Conservation (phyloP, 805 yeast species). For the Candida incommunis region DNA sequence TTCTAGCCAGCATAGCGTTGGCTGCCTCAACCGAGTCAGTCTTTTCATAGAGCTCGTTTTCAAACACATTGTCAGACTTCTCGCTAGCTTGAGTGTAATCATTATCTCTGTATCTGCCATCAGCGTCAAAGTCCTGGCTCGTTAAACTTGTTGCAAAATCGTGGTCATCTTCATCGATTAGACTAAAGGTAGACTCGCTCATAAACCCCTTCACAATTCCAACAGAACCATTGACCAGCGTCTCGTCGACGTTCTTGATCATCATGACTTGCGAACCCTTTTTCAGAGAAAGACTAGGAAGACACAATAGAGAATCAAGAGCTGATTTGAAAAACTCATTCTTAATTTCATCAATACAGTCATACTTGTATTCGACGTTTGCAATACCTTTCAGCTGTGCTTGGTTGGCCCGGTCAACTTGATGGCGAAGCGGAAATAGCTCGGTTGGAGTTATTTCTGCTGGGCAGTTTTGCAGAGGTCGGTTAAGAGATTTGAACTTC, state of each 20-base stretch:
- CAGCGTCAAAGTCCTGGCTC: slow-evolving; percentile 8
- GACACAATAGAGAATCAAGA: slow-evolving; percentile 58
- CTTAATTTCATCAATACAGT: slow-evolving; percentile 30
- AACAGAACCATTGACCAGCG: slow-evolving; percentile 79
- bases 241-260: slow-evolving; percentile 63
- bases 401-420: slow-evolving; percentile 67
- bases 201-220: slow-evolving; percentile 59
- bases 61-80: slow-evolving; percentile 3
- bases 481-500: slow-evolving; percentile 38
- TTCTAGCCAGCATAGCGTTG: neutral
- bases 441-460: slow-evolving; percentile 87
- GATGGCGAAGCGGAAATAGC: slow-evolving; percentile 70
- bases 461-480: slow-evolving; percentile 34
- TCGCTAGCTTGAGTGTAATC: neutral
- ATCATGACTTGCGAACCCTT: slow-evolving; percentile 92
- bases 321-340: slow-evolving; percentile 11
- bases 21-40: neutral
- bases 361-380: slow-evolving; percentile 32
- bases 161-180: slow-evolving; percentile 5
- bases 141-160: neutral
- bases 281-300: slow-evolving; percentile 46
- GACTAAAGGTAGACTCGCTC: slow-evolving; percentile 14
- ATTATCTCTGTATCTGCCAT: slow-evolving; percentile 10
- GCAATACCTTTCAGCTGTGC: slow-evolving; percentile 34
- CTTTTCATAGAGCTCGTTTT: slow-evolving; percentile 12